Conservation (phyloP, 192 early-diverging fungal species). For the Globomyces pollinis-pini region DNA sequence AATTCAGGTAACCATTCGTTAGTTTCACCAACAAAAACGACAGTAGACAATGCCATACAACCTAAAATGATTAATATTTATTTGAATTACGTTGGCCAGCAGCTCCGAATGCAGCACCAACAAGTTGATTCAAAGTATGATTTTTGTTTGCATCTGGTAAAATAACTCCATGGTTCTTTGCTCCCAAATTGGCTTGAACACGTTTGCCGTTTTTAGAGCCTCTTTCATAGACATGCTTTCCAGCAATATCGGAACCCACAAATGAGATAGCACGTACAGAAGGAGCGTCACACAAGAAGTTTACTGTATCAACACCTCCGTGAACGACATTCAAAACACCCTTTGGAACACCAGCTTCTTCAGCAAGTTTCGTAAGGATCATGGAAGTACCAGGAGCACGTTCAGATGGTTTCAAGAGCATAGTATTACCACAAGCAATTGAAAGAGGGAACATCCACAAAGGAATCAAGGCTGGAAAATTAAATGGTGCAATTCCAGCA, state of each 20-base stretch:
- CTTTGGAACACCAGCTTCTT: slow-evolving; percentile 80
- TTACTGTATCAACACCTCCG: slow-evolving; percentile 76
- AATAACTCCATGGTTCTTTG: slow-evolving; percentile 96
- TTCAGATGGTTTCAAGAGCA: slow-evolving; percentile 88
- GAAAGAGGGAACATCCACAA: slow-evolving; percentile 95
- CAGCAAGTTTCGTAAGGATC: slow-evolving; percentile 79
- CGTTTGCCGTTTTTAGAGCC: slow-evolving; percentile 86
- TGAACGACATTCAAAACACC: slow-evolving; percentile 93
- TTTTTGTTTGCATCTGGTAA: slow-evolving; percentile 93
- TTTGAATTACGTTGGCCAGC: slow-evolving; percentile 93
- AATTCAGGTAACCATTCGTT: slow-evolving; percentile 81
- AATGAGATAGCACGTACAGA: slow-evolving; percentile 88
- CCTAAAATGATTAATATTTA: no score
- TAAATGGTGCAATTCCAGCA: slow-evolving; percentile 92
- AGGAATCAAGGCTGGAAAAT: slow-evolving; percentile 89
- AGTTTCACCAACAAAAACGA: slow-evolving; percentile 81
- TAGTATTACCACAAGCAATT: slow-evolving; percentile 86
- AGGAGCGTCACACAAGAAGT: slow-evolving; percentile 81
- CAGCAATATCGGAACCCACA: slow-evolving; percentile 85
- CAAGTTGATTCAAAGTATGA: slow-evolving; percentile 83
- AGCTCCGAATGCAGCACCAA: slow-evolving; percentile 94
- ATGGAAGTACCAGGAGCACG: slow-evolving; percentile 88
- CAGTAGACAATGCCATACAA: slow-evolving; percentile 96
- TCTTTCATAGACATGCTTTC: slow-evolving; percentile 81
- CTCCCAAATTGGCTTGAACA: slow-evolving; percentile 92